A percentile compares a stretch with the other conserved stretches of the same genome.
Conservation (phyloP, 2,329 filamentous ascomycete species). For the Colletotrichum shisoi region DNA sequence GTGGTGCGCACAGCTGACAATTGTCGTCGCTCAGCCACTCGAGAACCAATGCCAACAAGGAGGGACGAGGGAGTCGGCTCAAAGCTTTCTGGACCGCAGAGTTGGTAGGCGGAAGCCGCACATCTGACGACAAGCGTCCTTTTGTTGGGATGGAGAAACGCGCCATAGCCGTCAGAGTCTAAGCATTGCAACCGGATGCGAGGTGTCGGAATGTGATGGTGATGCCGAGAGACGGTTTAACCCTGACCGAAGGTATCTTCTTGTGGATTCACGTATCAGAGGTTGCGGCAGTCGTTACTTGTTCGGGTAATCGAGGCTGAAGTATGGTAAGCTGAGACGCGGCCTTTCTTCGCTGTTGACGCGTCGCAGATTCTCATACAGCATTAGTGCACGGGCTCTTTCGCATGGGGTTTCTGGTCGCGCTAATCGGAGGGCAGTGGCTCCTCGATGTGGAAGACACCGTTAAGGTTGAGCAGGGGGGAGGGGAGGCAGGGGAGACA, state of each 20-base stretch:
- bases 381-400: constrained; percentile 6
- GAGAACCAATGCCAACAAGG: constrained; percentile 74
- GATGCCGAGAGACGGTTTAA: not conserved
- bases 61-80: constrained; percentile 73
- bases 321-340: constrained; percentile 18
- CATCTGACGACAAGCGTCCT: constrained; percentile 73
- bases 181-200: not conserved
- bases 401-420: constrained; percentile 1
- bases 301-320: constrained; percentile 20
- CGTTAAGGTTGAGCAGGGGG: constrained; percentile 30
- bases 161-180: constrained; percentile 52
- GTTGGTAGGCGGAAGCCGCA: constrained; percentile 72
- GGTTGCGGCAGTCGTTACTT: not conserved
- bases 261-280: not conserved
- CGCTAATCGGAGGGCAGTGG: constrained; percentile 10
- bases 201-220: not conserved
- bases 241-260: not conserved
- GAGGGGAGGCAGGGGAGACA: constrained; percentile 4
- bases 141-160: constrained; percentile 73
- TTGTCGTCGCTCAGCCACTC: constrained; percentile 79
- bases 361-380: constrained; percentile 22
- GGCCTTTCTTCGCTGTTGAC: constrained; percentile 13
- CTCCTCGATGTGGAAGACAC: constrained; percentile 1
- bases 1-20: constrained; percentile 64
- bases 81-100: constrained; percentile 71